phyloP scores from a whole-genome alignment of 345 rosid species.

The Rhizophora mangle region DNA sequence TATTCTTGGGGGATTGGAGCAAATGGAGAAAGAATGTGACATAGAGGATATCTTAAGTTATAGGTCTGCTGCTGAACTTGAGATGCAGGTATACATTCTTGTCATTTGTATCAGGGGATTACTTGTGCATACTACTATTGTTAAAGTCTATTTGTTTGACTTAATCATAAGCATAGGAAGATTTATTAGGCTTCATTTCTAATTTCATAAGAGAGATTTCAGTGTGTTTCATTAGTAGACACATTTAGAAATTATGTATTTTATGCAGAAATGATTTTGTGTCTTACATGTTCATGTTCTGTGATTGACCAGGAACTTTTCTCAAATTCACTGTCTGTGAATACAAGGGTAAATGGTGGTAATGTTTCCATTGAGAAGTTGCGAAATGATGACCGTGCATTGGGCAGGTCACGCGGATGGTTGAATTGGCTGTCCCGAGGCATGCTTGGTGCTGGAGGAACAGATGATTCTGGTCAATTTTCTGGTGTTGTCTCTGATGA shows the following conservation, averaged over 20 bases:
- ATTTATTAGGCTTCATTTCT: not conserved
- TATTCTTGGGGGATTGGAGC: conserved; percentile 67
- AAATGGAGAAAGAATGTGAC: conserved; percentile 84
- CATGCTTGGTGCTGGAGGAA: conserved; percentile 99
- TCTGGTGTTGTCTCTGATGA: conserved; percentile 94
- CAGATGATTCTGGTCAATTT: conserved; percentile 87
- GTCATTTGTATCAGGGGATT: not conserved
- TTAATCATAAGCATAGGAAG: not conserved
- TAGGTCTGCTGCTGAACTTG: conserved; percentile 77
- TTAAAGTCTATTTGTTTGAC: not conserved
- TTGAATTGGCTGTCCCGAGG: conserved; percentile 95
- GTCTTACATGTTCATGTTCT: too few relatives aligned
- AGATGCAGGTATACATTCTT: conserved; percentile 66
- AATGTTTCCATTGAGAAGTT: conserved; percentile 43
- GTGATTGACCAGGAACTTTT: conserved; percentile 49
- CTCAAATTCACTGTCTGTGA: conserved; percentile 31
- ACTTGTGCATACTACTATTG: conserved; percentile 1
- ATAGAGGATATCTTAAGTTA: conserved; percentile 79
- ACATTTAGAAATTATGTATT: too few relatives aligned
- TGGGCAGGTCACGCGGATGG: conserved; percentile 80
- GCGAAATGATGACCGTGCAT: conserved; percentile 48
- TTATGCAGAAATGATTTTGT: too few relatives aligned
- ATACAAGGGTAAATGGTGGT: conserved; percentile 30
- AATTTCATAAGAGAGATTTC: not conserved
- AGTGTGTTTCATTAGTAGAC: not conserved